phyloP scores from a whole-genome alignment of 2,329 filamentous ascomycete species.

The Hysterium pulicare region DNA sequence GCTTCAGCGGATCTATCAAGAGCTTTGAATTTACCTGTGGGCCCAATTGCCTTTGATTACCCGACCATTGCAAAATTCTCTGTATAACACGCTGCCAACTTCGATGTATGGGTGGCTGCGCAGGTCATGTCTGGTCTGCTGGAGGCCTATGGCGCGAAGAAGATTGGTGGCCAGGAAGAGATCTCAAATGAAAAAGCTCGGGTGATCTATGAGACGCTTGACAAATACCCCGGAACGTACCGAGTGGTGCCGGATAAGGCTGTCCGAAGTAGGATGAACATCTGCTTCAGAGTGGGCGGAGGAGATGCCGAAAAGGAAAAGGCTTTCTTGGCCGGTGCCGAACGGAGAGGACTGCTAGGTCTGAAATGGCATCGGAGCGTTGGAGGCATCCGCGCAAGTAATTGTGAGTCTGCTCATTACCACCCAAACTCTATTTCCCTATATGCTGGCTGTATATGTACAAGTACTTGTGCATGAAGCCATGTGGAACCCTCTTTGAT shows the following conservation, averaged over 20 bases:
- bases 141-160: slow-evolving; percentile 58
- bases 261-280: slow-evolving; percentile 86
- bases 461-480: slow-evolving; percentile 8
- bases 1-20: slow-evolving; percentile 68
- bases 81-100: slow-evolving; percentile 97
- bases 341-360: slow-evolving; percentile 67
- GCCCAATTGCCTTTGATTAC: slow-evolving; percentile 78
- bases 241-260: slow-evolving; percentile 71
- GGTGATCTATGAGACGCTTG: slow-evolving; percentile 73
- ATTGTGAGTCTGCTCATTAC: slow-evolving; percentile 51
- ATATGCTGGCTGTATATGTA: slow-evolving; percentile 8
- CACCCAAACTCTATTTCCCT: slow-evolving; percentile 1
- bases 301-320: slow-evolving; percentile 71
- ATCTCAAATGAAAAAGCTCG: slow-evolving; percentile 71
- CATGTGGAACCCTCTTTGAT: not conserved
- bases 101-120: slow-evolving; percentile 89
- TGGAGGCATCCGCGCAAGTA: slow-evolving; percentile 79
- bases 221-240: slow-evolving; percentile 71
- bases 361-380: slow-evolving; percentile 87
- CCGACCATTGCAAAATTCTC: slow-evolving; percentile 82
- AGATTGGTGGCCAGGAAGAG: slow-evolving; percentile 72
- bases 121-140: slow-evolving; percentile 79
- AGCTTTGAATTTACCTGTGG: slow-evolving; percentile 70
- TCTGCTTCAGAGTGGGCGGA: slow-evolving; percentile 77
- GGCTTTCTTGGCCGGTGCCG: slow-evolving; percentile 71